phyloP scores from a whole-genome alignment of 371 early-diverging fungal species.

The Syncephalis plumigaleata region DNA sequence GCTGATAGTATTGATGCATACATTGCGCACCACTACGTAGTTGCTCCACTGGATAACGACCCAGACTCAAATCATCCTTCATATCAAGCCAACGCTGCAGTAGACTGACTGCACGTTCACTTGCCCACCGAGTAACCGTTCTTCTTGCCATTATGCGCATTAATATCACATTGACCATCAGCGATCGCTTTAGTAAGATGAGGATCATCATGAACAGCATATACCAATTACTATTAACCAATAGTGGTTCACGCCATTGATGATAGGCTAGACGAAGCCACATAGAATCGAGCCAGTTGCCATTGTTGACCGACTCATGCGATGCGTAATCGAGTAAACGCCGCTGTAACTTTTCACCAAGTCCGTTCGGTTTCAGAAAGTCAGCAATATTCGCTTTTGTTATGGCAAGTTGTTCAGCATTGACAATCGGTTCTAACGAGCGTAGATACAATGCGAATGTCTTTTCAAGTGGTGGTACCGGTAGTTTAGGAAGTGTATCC shows the following conservation, averaged over 20 bases:
- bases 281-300: conserved; percentile 79
- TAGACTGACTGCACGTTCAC: conserved; percentile 71
- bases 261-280: conserved; percentile 82
- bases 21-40: conserved; percentile 33
- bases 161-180: conserved; percentile 2
- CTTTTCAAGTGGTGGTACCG: conserved; percentile 29
- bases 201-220: conserved; percentile 45
- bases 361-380: conserved; percentile 25
- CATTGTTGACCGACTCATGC: conserved; percentile 20
- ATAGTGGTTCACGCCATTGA: conserved; percentile 70
- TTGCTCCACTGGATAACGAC: conserved; percentile 15
- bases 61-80: conserved; percentile 25
- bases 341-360: conserved; percentile 28
- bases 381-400: conserved; percentile 15
- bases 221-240: conserved; percentile 88
- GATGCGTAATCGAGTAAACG: conserved; percentile 21
- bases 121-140: conserved; percentile 58
- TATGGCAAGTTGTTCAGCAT: conserved; percentile 15
- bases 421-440: conserved; percentile 24
- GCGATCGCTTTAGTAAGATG: conserved; percentile 35
- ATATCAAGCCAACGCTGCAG: conserved; percentile 49
- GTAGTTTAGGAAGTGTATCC: conserved; percentile 25
- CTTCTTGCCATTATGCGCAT: conserved; percentile 10
- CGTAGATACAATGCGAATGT: conserved; percentile 24
- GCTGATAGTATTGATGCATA: conserved; percentile 72